Base-by-base conservation (phyloP, 1,284 basidiomycete genomes). In the Austroboletus niveus region DNA sequence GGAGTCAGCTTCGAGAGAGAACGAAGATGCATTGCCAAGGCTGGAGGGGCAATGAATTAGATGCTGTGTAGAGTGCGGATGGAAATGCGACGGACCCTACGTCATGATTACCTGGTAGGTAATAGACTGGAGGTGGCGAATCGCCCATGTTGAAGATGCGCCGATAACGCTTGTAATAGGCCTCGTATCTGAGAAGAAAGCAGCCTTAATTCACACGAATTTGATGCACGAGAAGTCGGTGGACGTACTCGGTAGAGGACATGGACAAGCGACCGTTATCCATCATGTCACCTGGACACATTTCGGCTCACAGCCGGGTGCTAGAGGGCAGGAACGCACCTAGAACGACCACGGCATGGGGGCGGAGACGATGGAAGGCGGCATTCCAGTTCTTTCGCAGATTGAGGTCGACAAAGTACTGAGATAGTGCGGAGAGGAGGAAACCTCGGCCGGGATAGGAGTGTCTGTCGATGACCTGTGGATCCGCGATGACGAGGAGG, bases 31-130 rank as follows among this genome's bases (percentile, higher is more conserved):
- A 15, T 76, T 69, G 14, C 85, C 87, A 55, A 91, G 75, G 34
- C 65, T 70, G 36, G 35, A 48, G 59, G 45, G 41, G 52, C 49
- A 39, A 29, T 40, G 46, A 20, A 45, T 56, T 24, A 60, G 52
- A 32, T 30, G 30, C 5, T 14, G 38, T 14, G 36, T 14, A 11
- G 11, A 27, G 15, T 42, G 11, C 10, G 39, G 32, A 34, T 15
- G 47, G 34, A 48, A 24, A 43, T 36, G 31, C 36, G 36, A 52
- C 77, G 53, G 57, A 89, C 80, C 86, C 89, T 42, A 94, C 76
- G 60, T 95, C 92, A 64, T 91, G 87, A 61, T 95, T 95, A 11
- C 92, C 92, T 1, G 90, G 87, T n/a, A 94, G 70, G 62, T 84
- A 87, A 69, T 85, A 81, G 29, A 79, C 75, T 0, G 78, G 72